These are phyloP conservation scores for Coemansia aciculifera DNA, from an alignment of 192 early-diverging fungal species.

Conservation along the genomic window DNA sequence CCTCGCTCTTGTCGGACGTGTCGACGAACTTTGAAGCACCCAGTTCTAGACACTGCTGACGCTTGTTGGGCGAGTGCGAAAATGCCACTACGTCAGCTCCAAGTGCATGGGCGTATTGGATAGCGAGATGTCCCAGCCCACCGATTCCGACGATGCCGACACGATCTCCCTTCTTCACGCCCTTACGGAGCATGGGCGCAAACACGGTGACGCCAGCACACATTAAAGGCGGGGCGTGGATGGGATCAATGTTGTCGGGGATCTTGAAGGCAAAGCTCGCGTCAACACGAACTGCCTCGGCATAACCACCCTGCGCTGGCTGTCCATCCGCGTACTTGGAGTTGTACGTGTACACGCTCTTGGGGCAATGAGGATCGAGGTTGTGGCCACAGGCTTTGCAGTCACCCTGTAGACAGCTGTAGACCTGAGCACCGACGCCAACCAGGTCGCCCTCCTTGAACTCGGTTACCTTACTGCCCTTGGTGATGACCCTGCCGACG, in stretches of 20 bases:
- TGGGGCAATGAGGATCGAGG: constrained; percentile 47
- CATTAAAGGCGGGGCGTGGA: constrained; percentile 71
- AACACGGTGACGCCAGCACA: constrained; percentile 84
- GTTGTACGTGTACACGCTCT: constrained; percentile 57
- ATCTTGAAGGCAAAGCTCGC: constrained; percentile 65
- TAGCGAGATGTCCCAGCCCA: constrained; percentile 71
- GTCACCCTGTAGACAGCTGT: constrained; percentile 51
- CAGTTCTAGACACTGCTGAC: constrained; percentile 58
- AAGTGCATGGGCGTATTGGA: constrained; percentile 62
- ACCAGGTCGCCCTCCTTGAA: constrained; percentile 63
- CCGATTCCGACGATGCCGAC: constrained; percentile 79
- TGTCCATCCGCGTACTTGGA: constrained; percentile 57
- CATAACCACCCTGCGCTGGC: constrained; percentile 58
- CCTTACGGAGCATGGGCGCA: constrained; percentile 63
- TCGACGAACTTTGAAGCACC: constrained; percentile 61
- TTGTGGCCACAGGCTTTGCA: constrained; percentile 58
- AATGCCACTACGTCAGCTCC: constrained; percentile 56
- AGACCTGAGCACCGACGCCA: constrained; percentile 68
- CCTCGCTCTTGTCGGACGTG: constrained; percentile 25
- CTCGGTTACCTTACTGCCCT: constrained; percentile 58
- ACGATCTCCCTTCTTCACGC: constrained; percentile 60
- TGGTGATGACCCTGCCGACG: constrained; percentile 61
- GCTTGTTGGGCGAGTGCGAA: constrained; percentile 60
- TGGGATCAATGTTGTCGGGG: constrained; percentile 52
- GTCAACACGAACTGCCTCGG: constrained; percentile 62